phyloP scores from a whole-genome alignment of 495 filamentous ascomycete genomes.

The Aspergillus sclerotioniger region DNA sequence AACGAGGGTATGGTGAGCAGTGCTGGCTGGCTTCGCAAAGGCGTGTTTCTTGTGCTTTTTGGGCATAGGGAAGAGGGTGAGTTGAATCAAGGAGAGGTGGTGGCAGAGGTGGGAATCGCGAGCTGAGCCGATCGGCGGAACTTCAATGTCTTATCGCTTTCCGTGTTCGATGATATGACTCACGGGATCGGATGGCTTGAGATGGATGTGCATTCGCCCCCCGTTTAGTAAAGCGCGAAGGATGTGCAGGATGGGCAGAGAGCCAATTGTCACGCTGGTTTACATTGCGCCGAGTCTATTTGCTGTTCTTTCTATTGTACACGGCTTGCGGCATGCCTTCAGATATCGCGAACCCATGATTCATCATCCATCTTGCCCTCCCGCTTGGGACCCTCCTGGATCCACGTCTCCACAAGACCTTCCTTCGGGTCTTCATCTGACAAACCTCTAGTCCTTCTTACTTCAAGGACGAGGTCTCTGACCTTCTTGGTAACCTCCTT shows the following conservation, averaged over 20 bases:
- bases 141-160: too few species aligned
- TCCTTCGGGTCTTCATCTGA: conserved; percentile 76
- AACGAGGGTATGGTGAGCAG: conserved; percentile 40
- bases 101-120: conserved; percentile 7
- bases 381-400: conserved; percentile 49
- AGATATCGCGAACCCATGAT: conserved; percentile 61
- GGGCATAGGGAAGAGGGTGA: conserved; percentile 36
- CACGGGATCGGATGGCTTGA: too few species aligned
- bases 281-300: background rate
- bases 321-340: conserved; percentile 11
- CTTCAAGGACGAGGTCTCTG: conserved; percentile 72
- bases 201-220: too few species aligned
- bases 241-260: too few species aligned
- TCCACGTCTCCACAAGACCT: conserved; percentile 63
- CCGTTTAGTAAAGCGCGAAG: too few species aligned
- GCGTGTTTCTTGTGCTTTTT: conserved; percentile 42
- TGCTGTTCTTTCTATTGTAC: background rate
- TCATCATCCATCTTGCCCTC: conserved; percentile 64
- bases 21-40: conserved; percentile 34
- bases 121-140: background rate
- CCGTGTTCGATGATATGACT: too few species aligned
- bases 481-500: conserved; percentile 79
- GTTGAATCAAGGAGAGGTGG: conserved; percentile 9
- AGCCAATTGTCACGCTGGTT: background rate
- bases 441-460: conserved; percentile 66